phyloP scores from a whole-genome alignment of 208 protist genomes.

The Leishmania aethiopica region DNA sequence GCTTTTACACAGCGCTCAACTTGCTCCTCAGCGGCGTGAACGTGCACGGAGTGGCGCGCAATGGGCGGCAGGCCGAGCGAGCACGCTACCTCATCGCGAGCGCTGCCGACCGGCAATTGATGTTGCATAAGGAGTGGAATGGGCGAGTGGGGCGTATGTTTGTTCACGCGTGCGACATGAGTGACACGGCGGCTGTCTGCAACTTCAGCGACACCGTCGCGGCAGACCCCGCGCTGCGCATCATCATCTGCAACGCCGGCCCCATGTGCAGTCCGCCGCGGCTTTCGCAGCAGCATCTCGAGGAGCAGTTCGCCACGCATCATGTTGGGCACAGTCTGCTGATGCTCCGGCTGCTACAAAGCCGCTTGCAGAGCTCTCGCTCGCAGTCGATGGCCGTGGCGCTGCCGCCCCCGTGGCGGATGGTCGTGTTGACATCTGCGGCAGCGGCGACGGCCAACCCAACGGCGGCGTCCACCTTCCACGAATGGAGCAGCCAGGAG shows the following conservation, averaged over 20 bases:
- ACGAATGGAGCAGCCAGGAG: conserved; percentile 23
- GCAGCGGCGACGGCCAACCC: conserved; percentile 42
- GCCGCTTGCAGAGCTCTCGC: conserved; percentile 38
- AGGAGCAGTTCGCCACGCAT: conserved; percentile 68
- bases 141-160: conserved; percentile 45
- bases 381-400: conserved; percentile 13
- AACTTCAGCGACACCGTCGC: conserved; percentile 42
- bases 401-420: conserved; percentile 40
- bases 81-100: conserved; percentile 40
- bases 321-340: conserved; percentile 66
- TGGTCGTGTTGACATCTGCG: conserved; percentile 58
- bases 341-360: conserved; percentile 41
- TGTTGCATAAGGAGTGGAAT: conserved; percentile 64
- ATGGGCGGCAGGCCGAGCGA: conserved; percentile 25
- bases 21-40: conserved; percentile 73
- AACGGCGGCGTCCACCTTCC: conserved; percentile 34
- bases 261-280: conserved; percentile 37
- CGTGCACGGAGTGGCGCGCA: conserved; percentile 64
- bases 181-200: conserved; percentile 48
- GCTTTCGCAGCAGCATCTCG: conserved; percentile 48
- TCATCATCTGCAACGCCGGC: conserved; percentile 60
- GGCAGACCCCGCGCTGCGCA: conserved; percentile 52
- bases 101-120: conserved; percentile 57
- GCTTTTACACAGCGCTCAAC: conserved; percentile 73
- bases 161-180: conserved; percentile 65